Percentiles rank a stretch among this genome's conserved stretches.
Conservation (phyloP, 179 eudicot species). For the Actinidia arguta region DNA sequence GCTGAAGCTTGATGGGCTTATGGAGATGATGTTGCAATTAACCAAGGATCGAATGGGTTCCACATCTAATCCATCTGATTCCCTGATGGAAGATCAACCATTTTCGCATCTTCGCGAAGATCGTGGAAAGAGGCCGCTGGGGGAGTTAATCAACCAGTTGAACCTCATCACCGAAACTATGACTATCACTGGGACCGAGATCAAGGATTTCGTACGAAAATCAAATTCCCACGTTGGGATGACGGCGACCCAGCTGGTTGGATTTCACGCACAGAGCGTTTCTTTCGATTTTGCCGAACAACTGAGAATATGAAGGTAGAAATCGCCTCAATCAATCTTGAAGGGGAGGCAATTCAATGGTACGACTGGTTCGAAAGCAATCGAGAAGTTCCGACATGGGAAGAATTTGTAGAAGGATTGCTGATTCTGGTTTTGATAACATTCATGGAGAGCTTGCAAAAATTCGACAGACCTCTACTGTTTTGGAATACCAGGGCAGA, state of each 20-base stretch:
- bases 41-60: neutral
- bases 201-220: too few species aligned
- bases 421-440: neutral
- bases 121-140: neutral
- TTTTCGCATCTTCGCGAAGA: neutral
- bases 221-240: neutral
- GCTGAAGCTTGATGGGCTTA: neutral
- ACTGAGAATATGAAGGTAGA: neutral
- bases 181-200: too few species aligned
- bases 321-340: neutral
- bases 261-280: neutral
- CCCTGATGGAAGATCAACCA: neutral
- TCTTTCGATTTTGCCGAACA: neutral
- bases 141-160: too few species aligned
- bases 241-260: neutral
- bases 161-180: too few species aligned
- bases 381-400: neutral
- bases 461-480: neutral
- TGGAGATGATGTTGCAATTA: neutral
- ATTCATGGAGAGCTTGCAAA: neutral
- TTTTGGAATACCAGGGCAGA: neutral
- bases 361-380: neutral
- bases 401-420: neutral
- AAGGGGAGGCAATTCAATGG: neutral
- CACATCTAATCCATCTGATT: neutral